phyloP scores from a whole-genome alignment of 805 yeast species.

The Phaffomyces thermotolerans region DNA sequence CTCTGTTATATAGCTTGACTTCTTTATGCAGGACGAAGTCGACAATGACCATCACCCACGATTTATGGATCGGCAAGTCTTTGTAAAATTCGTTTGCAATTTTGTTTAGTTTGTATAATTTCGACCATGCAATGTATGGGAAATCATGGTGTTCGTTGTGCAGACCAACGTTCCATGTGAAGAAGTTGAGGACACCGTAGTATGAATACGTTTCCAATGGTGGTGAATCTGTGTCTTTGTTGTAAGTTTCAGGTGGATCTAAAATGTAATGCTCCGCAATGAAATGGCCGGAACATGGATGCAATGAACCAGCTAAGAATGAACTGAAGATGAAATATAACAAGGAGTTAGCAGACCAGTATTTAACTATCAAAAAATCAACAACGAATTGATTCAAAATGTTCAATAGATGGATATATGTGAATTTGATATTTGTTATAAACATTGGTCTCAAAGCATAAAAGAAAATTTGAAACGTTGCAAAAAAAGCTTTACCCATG shows the following conservation, averaged over 20 bases:
- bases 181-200: constrained; percentile 68
- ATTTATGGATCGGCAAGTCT: constrained; percentile 65
- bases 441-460: constrained; percentile 90
- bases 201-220: constrained; percentile 84
- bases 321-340: constrained; percentile 67
- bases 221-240: constrained; percentile 30
- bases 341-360: constrained; percentile 60
- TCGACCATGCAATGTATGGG: constrained; percentile 90
- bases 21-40: constrained; percentile 63
- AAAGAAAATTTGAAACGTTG: constrained; percentile 81
- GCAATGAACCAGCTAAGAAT: constrained; percentile 84
- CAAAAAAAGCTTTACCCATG: constrained; percentile 84
- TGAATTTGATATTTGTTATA: constrained; percentile 66
- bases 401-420: constrained; percentile 68
- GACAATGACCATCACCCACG: constrained; percentile 73
- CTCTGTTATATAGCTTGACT: constrained; percentile 74
- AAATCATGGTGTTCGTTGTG: constrained; percentile 96
- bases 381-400: constrained; percentile 46
- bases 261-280: constrained; percentile 89
- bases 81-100: constrained; percentile 79
- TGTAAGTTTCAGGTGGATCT: constrained; percentile 39
- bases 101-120: constrained; percentile 51
- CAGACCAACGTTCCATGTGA: constrained; percentile 91
- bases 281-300: constrained; percentile 93
- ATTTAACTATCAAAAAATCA: constrained; percentile 49